Evolutionary conservation across 2,329 filamentous ascomycete species (phyloP), one percentile per base, ranked within the genome.

Genomic region (Aureobasidium sp.): DNA sequence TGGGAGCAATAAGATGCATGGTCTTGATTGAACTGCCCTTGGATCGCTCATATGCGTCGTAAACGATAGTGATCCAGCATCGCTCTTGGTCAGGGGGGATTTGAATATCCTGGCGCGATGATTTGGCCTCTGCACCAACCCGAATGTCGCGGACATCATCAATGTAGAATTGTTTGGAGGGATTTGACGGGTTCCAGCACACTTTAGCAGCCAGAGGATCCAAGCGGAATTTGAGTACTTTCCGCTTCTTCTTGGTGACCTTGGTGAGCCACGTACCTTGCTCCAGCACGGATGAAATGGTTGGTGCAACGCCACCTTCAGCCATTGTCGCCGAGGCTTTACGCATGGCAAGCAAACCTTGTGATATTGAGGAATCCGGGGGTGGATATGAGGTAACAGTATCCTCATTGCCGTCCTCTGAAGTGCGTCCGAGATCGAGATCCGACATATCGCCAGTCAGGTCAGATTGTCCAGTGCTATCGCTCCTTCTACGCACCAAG

Each of bases 131-230:
- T 13, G 83, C 83, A 21, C 90, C 91, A 37, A 87, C 85, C 64
- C 92, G 86, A 51, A 97, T 91, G 70, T 96, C 91, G 69, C 90
- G 88, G 69, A 99, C 93, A 72, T 97, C 91, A 69, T 99, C 94
- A 65, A 99, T 90, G 73, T 96, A 95, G 66, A 99, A 88, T 59
- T 85, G 86, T 73, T 97, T 97, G 29, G 85, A 84, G 1, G 89
- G 86, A 39, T 90, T 86, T 9, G 82, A 84, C 50, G 85, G 83
- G 73, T 96, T 89, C 93, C 93, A 97, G 30, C 83, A 88, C 29
- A 99, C 89, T 73, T 91, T 94, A 64, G 89, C 92, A 1, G 88
- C 84, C 69, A 93, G 88, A 29, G 88, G 82, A 68, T 97, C 91
- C 29, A 97, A 84, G 58, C 87, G 84, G 68, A 97, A 85, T 30